Conservation (phyloP, 371 early-diverging fungal genomes). For the Saksenaea oblongispora region DNA sequence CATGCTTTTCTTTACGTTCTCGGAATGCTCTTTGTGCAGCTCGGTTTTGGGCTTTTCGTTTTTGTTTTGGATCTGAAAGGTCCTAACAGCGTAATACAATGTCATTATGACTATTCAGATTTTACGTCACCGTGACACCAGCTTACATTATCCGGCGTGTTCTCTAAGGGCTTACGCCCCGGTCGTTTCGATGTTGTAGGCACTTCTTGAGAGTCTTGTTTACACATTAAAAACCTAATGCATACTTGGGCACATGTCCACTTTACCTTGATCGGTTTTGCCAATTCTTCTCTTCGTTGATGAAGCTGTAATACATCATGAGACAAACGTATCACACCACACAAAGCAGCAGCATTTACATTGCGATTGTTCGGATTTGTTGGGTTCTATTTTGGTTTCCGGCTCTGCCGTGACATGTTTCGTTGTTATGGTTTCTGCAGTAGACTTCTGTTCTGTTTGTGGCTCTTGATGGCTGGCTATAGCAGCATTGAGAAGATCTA, state of each 20-base stretch:
- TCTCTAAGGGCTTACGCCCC: conserved; percentile 43
- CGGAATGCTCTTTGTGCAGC: conserved; percentile 81
- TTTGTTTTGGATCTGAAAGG: conserved; percentile 49
- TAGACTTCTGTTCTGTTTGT: not conserved
- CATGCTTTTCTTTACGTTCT: conserved; percentile 73
- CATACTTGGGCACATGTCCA: not conserved
- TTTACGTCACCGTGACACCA: not conserved
- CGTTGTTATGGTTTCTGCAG: conserved; percentile 6
- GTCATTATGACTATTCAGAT: not conserved
- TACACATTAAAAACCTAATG: not conserved
- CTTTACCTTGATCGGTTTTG: conserved; percentile 8
- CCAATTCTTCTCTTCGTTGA: conserved; percentile 2
- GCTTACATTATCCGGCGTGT: conserved; percentile 25
- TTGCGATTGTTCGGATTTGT: not conserved
- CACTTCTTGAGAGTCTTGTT: conserved; percentile 19
- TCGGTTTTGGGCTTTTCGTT: conserved; percentile 78
- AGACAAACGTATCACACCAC: not conserved
- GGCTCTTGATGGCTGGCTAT: conserved; percentile 32
- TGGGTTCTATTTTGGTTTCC: not conserved
- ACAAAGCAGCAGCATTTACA: conserved; percentile 2
- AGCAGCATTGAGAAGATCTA: conserved; percentile 33
- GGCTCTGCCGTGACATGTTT: conserved; percentile 7
- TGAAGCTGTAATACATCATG: conserved; percentile 1
- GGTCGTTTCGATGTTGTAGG: conserved; percentile 31
- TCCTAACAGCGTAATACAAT: conserved; percentile 7